Conservation (phyloP, 73 alveolate genomes). For the Paramecium pentaurelia region DNA sequence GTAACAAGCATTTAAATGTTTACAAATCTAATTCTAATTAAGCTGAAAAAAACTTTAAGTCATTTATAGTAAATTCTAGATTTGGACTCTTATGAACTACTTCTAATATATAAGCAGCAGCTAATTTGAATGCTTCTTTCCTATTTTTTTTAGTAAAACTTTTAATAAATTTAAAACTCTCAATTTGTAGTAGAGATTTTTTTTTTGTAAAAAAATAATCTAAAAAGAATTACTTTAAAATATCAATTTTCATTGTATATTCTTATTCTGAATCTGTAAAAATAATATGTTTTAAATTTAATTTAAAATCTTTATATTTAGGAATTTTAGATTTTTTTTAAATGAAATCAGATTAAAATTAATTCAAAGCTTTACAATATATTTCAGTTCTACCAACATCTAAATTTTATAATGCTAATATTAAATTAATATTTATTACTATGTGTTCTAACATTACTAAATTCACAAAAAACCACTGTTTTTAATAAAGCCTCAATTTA, state of each 20-base stretch:
- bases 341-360: neutral
- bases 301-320: neutral
- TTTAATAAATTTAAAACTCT: neutral
- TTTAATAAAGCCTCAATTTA: neutral
- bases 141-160: neutral
- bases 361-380: neutral
- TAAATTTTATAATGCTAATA: neutral
- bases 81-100: neutral
- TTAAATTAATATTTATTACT: neutral
- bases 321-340: neutral
- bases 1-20: neutral
- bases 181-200: neutral
- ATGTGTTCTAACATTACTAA: neutral
- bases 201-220: neutral
- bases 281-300: neutral
- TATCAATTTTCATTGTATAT: neutral
- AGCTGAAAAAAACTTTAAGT: neutral
- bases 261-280: neutral
- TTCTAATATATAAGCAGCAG: neutral
- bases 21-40: neutral
- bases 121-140: neutral
- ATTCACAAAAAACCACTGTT: neutral
- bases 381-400: conserved; percentile 19
- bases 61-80: neutral
- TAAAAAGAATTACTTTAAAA: neutral